Conservation (phyloP, 2,329 filamentous ascomycete species). For the Trichoderma citrinoviride region DNA sequence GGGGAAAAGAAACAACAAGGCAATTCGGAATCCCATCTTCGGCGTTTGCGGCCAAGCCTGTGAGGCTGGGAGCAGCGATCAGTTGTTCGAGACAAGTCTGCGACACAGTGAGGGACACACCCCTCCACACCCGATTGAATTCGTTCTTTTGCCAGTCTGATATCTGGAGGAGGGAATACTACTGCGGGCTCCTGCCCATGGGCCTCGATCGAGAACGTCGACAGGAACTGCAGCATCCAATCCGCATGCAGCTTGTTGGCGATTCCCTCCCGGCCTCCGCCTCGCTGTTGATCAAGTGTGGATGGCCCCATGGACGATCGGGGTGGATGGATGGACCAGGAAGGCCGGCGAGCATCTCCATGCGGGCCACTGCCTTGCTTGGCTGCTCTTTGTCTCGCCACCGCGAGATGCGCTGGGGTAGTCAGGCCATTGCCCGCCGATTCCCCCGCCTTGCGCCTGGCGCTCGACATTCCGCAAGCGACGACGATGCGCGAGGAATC, state of each 20-base stretch:
- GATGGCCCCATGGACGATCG: background rate
- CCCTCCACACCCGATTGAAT: background rate
- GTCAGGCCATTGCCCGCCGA: slow-evolving; percentile 12
- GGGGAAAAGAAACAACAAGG: background rate
- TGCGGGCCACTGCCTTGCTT: background rate
- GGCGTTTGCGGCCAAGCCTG: slow-evolving; percentile 6
- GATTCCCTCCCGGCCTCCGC: background rate
- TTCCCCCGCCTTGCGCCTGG: background rate
- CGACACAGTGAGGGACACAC: background rate
- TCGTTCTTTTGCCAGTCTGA: background rate
- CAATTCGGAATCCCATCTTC: background rate
- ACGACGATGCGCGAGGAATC: slow-evolving; percentile 11
- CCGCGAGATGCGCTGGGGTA: slow-evolving; percentile 1
- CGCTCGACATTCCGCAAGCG: background rate
- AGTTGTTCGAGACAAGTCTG: slow-evolving; percentile 16
- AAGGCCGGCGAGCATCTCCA: background rate
- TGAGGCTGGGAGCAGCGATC: slow-evolving; percentile 6
- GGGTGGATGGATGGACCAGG: background rate
- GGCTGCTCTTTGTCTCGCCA: background rate
- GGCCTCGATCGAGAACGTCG: slow-evolving; percentile 12
- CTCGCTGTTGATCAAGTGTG: slow-evolving; percentile 1
- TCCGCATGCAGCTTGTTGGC: slow-evolving; percentile 12
- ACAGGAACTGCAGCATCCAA: slow-evolving; percentile 12
- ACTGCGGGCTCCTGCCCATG: background rate
- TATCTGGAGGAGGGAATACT: background rate